Conservation (phyloP, 805 yeast genomes). For the Spathaspora hagerdaliae region DNA sequence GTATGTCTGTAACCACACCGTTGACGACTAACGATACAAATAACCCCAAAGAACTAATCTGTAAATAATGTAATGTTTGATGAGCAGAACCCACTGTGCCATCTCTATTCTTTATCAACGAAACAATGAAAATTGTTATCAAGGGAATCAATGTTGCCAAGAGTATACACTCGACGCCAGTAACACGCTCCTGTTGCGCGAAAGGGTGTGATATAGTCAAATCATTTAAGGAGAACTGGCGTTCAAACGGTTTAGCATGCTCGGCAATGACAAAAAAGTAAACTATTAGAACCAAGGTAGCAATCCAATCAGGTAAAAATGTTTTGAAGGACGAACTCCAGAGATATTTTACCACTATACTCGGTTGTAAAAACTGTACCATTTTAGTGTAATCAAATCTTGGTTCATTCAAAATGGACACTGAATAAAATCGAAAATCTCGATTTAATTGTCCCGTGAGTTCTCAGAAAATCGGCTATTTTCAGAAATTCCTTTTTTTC, state of each 20-base stretch:
- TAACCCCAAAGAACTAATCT: constrained; percentile 28
- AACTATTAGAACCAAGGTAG: constrained; percentile 16
- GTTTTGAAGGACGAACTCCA: constrained; percentile 4
- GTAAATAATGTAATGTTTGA: constrained; percentile 12
- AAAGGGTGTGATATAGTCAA: constrained; percentile 34
- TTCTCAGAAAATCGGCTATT: too few relatives aligned
- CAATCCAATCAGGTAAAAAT: constrained; percentile 26
- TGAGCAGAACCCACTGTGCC: constrained; percentile 1
- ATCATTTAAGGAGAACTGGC: constrained; percentile 32
- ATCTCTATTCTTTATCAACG: constrained; percentile 2
- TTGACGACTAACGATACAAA: constrained; percentile 22
- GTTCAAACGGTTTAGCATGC: constrained; percentile 27
- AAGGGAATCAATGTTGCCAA: constrained; percentile 22
- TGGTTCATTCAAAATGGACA: too few relatives aligned
- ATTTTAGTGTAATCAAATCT: neutral
- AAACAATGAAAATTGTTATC: constrained; percentile 13
- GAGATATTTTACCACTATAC: constrained; percentile 5
- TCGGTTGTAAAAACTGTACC: constrained; percentile 4
- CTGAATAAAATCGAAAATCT: too few relatives aligned
- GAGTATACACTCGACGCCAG: constrained; percentile 23
- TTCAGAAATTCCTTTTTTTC: too few relatives aligned
- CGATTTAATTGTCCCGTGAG: too few relatives aligned
- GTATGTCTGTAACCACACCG: constrained; percentile 33
- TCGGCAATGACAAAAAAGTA: constrained; percentile 30
- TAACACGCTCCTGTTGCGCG: constrained; percentile 26